Base-by-base conservation (phyloP, 768 basidiomycete species). In the Tylopilus felleus region DNA sequence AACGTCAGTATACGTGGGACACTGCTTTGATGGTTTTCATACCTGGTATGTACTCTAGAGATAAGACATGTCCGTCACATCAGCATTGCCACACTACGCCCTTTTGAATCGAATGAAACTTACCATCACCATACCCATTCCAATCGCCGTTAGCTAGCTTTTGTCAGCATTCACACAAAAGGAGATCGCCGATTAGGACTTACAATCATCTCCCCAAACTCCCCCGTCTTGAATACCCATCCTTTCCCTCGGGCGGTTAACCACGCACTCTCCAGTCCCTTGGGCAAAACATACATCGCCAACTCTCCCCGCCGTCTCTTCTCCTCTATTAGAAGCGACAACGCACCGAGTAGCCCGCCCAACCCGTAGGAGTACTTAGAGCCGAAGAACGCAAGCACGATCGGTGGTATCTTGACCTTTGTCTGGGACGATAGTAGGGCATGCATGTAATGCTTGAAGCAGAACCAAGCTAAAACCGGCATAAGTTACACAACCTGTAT, bases 81-180 rank as follows among this genome's bases (percentile, higher is more conserved):
- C 45, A 64, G 60, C 21, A 17, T 43, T 33, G 19, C 25, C 25
- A 22, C 50, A 43, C 13, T 16, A 14, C 3, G 10, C 17, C 23
- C 33, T 29, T 43, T 49, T 9, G 4, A 28, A 44, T 12, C 27
- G 49, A 51, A 36, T 21, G 55, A 43, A 22, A 72, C 83, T 52
- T 57, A 84, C 86, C 90, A 93, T 88, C 36, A 95, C 89, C 91
- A 97, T 90, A 7, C 85, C 86, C 88, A 94, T 92, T 12, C 87
- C 93, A 52, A 88, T 75, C 3, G 86, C 84, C 8, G 84, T 83
- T 43, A 89, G 68, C 79, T 81, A 42, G 5, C 2, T 13, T 25
- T 23, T 25, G 42, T 65, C 33, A 67, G 51, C 16, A 55, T 40
- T 31, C 44, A 40, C 47, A 55, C 44, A 38, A 6, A 22, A 0